Evolutionary conservation across 306 rosid species (phyloP).

Genomic region (Datisca glomerata): DNA sequence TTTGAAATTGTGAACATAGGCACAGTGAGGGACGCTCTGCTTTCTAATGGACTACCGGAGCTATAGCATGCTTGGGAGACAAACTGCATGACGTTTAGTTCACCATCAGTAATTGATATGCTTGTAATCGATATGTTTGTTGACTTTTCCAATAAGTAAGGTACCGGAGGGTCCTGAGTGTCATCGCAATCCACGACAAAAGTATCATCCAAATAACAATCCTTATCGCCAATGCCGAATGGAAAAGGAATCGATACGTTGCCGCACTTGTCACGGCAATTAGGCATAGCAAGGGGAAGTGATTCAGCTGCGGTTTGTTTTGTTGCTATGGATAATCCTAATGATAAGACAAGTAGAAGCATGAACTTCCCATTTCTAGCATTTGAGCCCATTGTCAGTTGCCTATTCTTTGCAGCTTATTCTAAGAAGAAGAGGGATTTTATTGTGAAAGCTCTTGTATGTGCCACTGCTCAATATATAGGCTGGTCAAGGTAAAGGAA

Average conservation of each 20-base stretch:
- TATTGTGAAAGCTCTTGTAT: too few relatives aligned
- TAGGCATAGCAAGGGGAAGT: too few relatives aligned
- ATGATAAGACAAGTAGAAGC: too few relatives aligned
- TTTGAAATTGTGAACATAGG: slow-evolving; percentile 6
- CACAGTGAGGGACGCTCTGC: fast-evolving
- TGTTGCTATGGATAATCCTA: too few relatives aligned
- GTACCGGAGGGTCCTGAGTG: not conserved
- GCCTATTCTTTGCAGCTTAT: too few relatives aligned
- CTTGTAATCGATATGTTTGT: not conserved
- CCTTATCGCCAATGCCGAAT: not conserved
- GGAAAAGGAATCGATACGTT: not conserved
- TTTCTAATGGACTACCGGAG: fast-evolving
- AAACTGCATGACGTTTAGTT: not conserved
- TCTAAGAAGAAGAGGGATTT: too few relatives aligned
- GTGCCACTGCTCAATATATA: too few relatives aligned
- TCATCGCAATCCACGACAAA: not conserved
- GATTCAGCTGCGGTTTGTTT: too few relatives aligned
- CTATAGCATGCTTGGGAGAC: slow-evolving; percentile 2
- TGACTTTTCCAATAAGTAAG: not conserved
- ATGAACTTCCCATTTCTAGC: too few relatives aligned
- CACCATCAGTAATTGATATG: slow-evolving; percentile 9
- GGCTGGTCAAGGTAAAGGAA: too few relatives aligned
- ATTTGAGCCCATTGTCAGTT: too few relatives aligned
- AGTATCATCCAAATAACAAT: not conserved
- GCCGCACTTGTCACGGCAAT: not conserved